phyloP scores from a whole-genome alignment of 495 filamentous ascomycete species.

The Aeminium ludgeri region DNA sequence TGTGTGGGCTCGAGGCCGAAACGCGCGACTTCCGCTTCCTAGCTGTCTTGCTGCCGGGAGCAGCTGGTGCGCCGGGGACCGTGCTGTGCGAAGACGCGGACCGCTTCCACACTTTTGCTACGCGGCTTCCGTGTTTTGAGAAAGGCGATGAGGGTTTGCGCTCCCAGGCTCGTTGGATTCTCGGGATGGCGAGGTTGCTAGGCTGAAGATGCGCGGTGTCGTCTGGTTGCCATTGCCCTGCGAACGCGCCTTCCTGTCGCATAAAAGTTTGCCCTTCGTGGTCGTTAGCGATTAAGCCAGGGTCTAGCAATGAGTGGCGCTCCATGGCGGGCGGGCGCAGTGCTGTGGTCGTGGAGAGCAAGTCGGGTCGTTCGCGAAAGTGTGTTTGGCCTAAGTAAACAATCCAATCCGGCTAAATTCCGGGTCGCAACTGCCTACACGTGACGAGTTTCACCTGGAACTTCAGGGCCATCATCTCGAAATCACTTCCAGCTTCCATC shows the following conservation, averaged over 20 bases:
- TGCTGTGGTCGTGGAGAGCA: too few relatives aligned
- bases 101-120: constrained; percentile 25
- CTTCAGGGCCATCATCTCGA: too few relatives aligned
- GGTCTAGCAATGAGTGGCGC: too few relatives aligned
- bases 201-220: constrained; percentile 19
- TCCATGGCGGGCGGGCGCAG: too few relatives aligned
- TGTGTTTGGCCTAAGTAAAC: too few relatives aligned
- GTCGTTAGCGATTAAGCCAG: too few relatives aligned
- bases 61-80: background rate
- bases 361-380: too few relatives aligned
- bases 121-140: constrained; percentile 9
- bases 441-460: too few relatives aligned
- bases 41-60: background rate
- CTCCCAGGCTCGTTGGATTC: constrained; percentile 25
- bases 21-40: background rate
- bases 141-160: constrained; percentile 18
- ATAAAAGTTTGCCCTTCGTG: too few relatives aligned
- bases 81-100: background rate
- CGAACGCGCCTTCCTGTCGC: background rate
- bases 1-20: background rate
- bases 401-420: too few relatives aligned
- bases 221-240: constrained; percentile 3
- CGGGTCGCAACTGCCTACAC: too few relatives aligned
- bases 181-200: constrained; percentile 15
- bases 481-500: too few relatives aligned